phyloP scores from a whole-genome alignment of 495 filamentous ascomycete species.

The Friedmanniomyces simplex region DNA sequence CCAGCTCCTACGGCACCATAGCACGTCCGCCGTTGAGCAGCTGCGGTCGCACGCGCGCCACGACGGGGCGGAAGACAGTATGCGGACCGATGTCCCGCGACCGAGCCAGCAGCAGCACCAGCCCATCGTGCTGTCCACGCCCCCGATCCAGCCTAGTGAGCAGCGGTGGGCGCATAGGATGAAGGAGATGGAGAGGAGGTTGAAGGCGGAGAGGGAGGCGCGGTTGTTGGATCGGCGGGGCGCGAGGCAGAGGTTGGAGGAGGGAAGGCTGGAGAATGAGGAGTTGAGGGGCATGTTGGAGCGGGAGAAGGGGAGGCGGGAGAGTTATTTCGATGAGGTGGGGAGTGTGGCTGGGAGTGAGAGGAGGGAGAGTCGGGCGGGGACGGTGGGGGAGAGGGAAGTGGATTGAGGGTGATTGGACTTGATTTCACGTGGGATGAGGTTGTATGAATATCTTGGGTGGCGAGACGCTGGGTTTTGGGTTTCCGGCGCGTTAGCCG shows the following conservation, averaged over 20 bases:
- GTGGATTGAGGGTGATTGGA: background rate
- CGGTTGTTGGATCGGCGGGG: constrained; percentile 70
- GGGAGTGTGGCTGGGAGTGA: constrained; percentile 7
- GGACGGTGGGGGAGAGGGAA: background rate
- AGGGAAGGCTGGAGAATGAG: constrained; percentile 68
- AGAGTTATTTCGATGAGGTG: constrained; percentile 7
- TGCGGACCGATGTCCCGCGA: constrained; percentile 12
- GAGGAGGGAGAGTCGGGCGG: background rate
- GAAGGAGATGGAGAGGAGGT: constrained; percentile 72
- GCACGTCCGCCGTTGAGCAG: constrained; percentile 37
- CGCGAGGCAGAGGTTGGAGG: constrained; percentile 73
- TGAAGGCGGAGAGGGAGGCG: constrained; percentile 87
- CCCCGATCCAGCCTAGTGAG: constrained; percentile 40
- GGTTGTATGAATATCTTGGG: background rate
- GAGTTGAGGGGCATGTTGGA: constrained; percentile 60
- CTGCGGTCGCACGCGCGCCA: constrained; percentile 11
- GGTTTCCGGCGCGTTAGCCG: too few species aligned
- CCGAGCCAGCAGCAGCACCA: constrained; percentile 13
- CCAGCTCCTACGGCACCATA: constrained; percentile 43
- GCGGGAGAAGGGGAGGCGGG: constrained; percentile 46
- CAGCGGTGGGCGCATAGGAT: constrained; percentile 74
- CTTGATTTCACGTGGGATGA: background rate
- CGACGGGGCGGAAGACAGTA: constrained; percentile 1
- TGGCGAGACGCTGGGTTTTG: background rate
- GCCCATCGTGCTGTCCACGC: constrained; percentile 16